These are phyloP conservation scores for Medicago truncatula DNA, from an alignment of 306 rosid genomes.

Conservation along the genomic window MtrunA17r5.0-ANR NC_053049.1:40348001-40348500, in stretches of 20 bases:
- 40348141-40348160: neutral
- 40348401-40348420: neutral
- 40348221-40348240: constrained; percentile 98
- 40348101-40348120: no score
- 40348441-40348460: neutral
- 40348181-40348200: neutral
- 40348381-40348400: constrained; percentile 60
- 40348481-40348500: neutral
- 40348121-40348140: no score
- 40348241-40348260: constrained; percentile 76
- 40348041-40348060: no score
- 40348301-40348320: constrained; percentile 61
- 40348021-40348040: no score
- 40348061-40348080: neutral
- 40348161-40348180: neutral
- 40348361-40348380: constrained; percentile 64
- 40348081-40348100: no score
- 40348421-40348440: constrained; percentile 19
- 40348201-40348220: constrained; percentile 87
- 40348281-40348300: constrained; percentile 75
- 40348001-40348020: neutral
- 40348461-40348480: neutral
- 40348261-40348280: constrained; percentile 48
- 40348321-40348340: constrained; percentile 70
- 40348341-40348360: constrained; percentile 70